These are phyloP conservation scores for Cyclocybe cylindracea DNA, from an alignment of 768 basidiomycete genomes.

Conservation along the genomic window DNA sequence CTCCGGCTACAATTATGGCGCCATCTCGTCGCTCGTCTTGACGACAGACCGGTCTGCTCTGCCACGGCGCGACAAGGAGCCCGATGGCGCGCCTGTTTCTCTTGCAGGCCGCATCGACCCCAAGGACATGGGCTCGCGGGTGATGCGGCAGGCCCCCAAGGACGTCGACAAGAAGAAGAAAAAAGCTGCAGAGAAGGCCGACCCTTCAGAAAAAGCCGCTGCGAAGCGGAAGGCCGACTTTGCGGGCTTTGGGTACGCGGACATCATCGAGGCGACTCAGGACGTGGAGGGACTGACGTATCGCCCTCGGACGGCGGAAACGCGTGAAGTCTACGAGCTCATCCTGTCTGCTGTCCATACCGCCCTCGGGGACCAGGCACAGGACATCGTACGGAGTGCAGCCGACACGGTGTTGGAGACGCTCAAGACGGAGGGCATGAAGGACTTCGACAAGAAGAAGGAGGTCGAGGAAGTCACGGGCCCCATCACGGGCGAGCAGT, in stretches of 20 bases:
- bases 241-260: conserved; percentile 76
- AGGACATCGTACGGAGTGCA: conserved; percentile 93
- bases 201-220: conserved; percentile 55
- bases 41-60: conserved; percentile 85
- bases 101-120: conserved; percentile 89
- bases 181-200: conserved; percentile 64
- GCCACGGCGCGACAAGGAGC: conserved; percentile 90
- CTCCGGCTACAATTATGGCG: conserved; percentile 94
- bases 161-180: conserved; percentile 95
- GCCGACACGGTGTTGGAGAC: conserved; percentile 90
- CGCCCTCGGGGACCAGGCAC: conserved; percentile 90
- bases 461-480: conserved; percentile 83
- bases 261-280: conserved; percentile 93
- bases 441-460: conserved; percentile 97
- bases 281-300: conserved; percentile 93
- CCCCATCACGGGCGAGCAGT: conserved; percentile 65
- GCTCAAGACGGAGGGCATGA: conserved; percentile 84
- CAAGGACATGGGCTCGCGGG: conserved; percentile 92
- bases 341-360: conserved; percentile 83
- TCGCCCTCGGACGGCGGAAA: conserved; percentile 91
- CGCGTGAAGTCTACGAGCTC: conserved; percentile 91
- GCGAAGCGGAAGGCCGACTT: conserved; percentile 63
- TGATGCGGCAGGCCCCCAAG: conserved; percentile 78
- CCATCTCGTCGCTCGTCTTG: conserved; percentile 91
- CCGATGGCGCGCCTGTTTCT: conserved; percentile 93